These are phyloP conservation scores for Volvox reticuliferus DNA, from an alignment of 139 green algal species.

Conservation along the genomic window DNA sequence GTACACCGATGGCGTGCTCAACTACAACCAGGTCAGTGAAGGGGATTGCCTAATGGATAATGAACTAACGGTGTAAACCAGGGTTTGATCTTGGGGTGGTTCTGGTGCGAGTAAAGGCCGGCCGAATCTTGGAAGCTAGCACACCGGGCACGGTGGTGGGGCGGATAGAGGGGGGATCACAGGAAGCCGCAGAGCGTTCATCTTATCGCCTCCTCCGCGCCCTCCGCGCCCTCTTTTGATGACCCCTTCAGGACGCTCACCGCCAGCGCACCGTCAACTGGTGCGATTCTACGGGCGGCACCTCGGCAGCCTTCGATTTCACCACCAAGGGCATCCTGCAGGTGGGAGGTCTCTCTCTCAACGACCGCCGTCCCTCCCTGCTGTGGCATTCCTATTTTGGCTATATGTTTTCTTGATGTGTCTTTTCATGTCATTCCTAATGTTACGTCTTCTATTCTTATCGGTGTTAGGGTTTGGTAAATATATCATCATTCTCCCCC, in stretches of 20 bases:
- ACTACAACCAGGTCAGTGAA: slow-evolving; percentile 92
- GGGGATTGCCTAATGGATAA: not conserved
- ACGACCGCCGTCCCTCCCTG: not conserved
- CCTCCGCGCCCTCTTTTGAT: not conserved
- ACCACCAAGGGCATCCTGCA: slow-evolving; percentile 97
- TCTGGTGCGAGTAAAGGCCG: too few relatives aligned
- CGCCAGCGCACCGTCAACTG: slow-evolving; percentile 93
- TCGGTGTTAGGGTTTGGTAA: too few relatives aligned
- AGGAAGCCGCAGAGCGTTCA: not conserved
- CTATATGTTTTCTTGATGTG: not conserved
- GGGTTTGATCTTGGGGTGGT: not conserved
- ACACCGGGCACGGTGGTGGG: too few relatives aligned
- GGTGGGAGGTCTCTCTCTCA: slow-evolving; percentile 51
- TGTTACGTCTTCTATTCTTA: not conserved
- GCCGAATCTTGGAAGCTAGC: too few relatives aligned
- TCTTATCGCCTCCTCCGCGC: not conserved
- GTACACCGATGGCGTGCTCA: slow-evolving; percentile 95
- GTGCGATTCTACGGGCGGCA: slow-evolving; percentile 92
- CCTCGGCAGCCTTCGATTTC: slow-evolving; percentile 96
- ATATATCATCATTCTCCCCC: not conserved
- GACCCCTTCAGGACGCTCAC: slow-evolving; percentile 73
- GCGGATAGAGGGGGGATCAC: too few relatives aligned
- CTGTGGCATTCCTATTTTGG: not conserved
- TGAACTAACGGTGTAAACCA: not conserved
- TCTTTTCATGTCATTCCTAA: not conserved